Evolutionary conservation across 345 rosid species (phyloP), one percentile per base, ranked within the genome.

Genomic region (Nasturtium officinale): DNA sequence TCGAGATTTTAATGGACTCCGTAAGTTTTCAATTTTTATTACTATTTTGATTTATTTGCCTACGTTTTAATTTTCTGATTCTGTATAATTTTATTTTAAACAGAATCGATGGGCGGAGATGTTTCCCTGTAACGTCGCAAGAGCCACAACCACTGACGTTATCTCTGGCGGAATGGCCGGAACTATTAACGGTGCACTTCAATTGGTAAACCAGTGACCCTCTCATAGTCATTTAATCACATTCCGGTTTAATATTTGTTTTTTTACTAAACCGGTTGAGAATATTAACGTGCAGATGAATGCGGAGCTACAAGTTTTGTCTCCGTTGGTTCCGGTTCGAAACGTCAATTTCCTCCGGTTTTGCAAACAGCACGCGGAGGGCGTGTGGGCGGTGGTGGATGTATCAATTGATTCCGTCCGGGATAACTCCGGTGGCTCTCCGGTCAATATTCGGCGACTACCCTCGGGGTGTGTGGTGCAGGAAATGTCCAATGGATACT

Each of bases 381-480:
- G 89, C 7, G 51, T 84, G 38, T 90, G 98, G 98, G 89, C 87
- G 3, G 89, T 90, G 64, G 97, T 85, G 6, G 96, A 93, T 71
- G 89, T 90, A 4, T 89, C 98, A 0, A 59, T 86, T 25, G 86
- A 85, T 45, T 54, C 40, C 9, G 67, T 58, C 71, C 84, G 59
- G 15, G 87, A 86, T 9, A 60, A 84, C 21, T 69, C 93, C 0
- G 87, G 86, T 26, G 61, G 53, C 0, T 55, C 73, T 35, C 21
- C 84, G 12, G 68, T 80, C 29, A 80, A 9, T 53, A 79, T 92
- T 68, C 75, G 97, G 81, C 89, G 98, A 80, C 85, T 92, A 53
- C 99, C 99, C 58, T 96, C 99, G 0, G 99, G 98, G 25, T 96
- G 98, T 67, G 87, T 96, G 10, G 92, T 96, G 64, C 97, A 90